These are phyloP conservation scores for Colletotrichum spinosum DNA, from an alignment of 2,329 filamentous ascomycete species.

Conservation along the genomic window DNA sequence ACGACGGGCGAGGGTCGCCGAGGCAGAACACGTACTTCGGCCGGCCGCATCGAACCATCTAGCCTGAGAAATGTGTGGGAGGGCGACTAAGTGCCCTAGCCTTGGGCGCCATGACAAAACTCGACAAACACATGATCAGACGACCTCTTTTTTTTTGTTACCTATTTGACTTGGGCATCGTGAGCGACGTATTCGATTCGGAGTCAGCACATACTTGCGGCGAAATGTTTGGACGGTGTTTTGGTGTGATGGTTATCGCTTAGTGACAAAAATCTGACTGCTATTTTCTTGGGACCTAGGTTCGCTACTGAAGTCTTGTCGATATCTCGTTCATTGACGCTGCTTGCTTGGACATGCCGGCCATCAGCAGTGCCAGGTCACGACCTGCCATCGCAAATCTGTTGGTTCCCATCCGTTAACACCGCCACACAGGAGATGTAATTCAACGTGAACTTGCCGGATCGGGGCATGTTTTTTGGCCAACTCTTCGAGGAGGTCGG, in stretches of 20 bases:
- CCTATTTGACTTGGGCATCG: neutral
- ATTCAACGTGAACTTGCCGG: neutral
- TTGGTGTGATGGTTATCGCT: neutral
- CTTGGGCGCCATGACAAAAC: neutral
- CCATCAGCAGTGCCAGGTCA: slow-evolving; percentile 13
- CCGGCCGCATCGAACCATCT: slow-evolving; percentile 24
- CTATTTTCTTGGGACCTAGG: neutral
- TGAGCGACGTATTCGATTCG: slow-evolving; percentile 7
- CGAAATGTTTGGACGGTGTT: neutral
- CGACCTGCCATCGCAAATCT: slow-evolving; percentile 28
- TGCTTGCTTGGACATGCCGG: slow-evolving; percentile 24
- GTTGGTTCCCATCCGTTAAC: too few relatives aligned
- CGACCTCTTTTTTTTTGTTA: neutral
- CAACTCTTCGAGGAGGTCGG: slow-evolving; percentile 19
- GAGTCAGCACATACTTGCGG: neutral
- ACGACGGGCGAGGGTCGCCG: slow-evolving; percentile 25
- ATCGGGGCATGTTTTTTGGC: slow-evolving; percentile 12
- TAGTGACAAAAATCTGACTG: slow-evolving; percentile 3
- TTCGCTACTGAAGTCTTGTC: slow-evolving; percentile 4
- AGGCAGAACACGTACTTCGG: neutral
- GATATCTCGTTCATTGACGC: slow-evolving; percentile 28
- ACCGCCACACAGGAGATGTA: too few relatives aligned
- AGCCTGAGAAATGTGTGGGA: slow-evolving; percentile 31
- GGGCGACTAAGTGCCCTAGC: slow-evolving; percentile 5
- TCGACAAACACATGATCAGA: neutral